Evolutionary conservation across 495 filamentous ascomycete genomes (phyloP).

Genomic region (Aspergillus heteromorphus): DNA sequence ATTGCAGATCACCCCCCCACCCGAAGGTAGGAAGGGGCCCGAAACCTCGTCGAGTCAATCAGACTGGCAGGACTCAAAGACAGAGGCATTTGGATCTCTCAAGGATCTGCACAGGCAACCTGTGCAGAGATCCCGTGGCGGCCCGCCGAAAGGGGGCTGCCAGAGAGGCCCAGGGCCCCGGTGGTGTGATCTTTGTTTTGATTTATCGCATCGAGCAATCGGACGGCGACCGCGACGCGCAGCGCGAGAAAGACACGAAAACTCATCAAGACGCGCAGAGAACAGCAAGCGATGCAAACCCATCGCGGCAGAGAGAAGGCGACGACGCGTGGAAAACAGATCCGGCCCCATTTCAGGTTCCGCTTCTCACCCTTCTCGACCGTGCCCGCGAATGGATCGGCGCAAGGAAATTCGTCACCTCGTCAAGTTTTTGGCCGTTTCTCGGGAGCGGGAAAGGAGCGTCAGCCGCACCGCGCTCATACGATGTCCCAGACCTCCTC

Average conservation of each 20-base stretch:
- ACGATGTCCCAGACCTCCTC: slow-evolving; percentile 96
- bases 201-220: neutral
- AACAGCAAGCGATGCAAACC: slow-evolving; percentile 2
- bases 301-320: neutral
- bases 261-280: neutral
- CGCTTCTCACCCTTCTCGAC: slow-evolving; percentile 7
- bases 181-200: neutral
- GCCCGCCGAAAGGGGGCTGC: slow-evolving; percentile 1
- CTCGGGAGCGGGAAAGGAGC: slow-evolving; percentile 6
- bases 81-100: neutral
- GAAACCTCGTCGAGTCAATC: neutral
- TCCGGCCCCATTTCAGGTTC: neutral
- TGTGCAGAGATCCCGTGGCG: neutral
- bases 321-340: neutral
- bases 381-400: slow-evolving; percentile 12
- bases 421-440: slow-evolving; percentile 20
- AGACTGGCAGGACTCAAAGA: neutral
- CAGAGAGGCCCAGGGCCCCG: neutral
- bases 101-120: neutral
- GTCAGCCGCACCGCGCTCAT: slow-evolving; percentile 31
- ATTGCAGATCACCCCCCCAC: neutral
- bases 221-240: neutral
- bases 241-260: neutral
- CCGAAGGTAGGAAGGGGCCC: neutral
- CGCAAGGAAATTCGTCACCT: slow-evolving; percentile 36